Evolutionary conservation across 2,329 filamentous ascomycete genomes (phyloP), one percentile per base, ranked within the genome.

Genomic region (Cylindrodendrum hubeiense): DNA sequence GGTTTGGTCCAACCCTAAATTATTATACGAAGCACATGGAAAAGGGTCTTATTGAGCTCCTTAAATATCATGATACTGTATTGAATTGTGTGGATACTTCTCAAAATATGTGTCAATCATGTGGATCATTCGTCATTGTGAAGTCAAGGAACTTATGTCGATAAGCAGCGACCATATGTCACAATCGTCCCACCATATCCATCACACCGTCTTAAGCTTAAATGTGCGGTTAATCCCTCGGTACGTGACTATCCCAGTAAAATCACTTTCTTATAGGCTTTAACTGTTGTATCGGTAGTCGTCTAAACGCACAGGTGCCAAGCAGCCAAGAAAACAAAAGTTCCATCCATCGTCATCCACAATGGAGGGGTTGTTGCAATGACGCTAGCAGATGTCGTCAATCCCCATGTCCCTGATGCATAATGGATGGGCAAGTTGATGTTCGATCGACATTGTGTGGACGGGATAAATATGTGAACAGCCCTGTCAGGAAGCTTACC

Each of bases 261-360:
- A 4, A 13, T 19, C 24, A 24, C 21, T 30, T 30, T 30, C 9
- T 12, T 30, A 30, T 30, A 8, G 28, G 28, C 28, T 30, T 30
- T 30, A 9, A 8, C 4, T 30, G 28, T 30, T 12, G 12, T 30
- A 12, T 26, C 44, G 28, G 28, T 30, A 30, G 28, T 30, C 28
- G 28, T 30, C 15, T 9, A 8, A 10, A 15, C 17, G 17, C 2
- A 24, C n/a, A n/a, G 44, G n/a, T 15, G 57, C 28, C 41, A 10
- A 46, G 49, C n/a, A 12, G 57, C 41, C 41, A 47, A 60, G 49
- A 21, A 54, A 60, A 28, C 57, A 60, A 60, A 60, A 60, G 57
- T 60, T 39, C 57, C 55, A 19, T 2, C 44, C 34, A 28, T 53
- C 39, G 47, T 47, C 39, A 52, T n/a, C n/a, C n/a, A n/a, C 17